Conservation (phyloP, 495 filamentous ascomycete species). For the Lasiosphaeris hirsuta region DNA sequence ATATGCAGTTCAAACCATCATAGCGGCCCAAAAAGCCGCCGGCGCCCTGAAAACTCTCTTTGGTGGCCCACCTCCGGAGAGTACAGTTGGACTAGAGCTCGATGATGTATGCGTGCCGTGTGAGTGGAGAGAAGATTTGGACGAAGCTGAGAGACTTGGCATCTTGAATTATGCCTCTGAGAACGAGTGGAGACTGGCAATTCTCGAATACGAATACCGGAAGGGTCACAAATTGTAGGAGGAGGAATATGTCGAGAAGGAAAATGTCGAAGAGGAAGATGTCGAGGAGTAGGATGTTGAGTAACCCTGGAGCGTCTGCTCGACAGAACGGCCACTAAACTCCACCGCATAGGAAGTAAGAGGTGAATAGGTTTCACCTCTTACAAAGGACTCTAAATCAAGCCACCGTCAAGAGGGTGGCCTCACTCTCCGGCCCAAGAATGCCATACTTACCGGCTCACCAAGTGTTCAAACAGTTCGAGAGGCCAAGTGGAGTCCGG, state of each 20-base stretch:
- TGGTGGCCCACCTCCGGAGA: background rate
- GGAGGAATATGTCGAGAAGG: constrained; percentile 7
- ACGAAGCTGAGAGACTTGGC: background rate
- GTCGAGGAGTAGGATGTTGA: too few species aligned
- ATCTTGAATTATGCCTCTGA: background rate
- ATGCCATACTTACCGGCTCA: too few species aligned
- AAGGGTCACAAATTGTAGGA: background rate
- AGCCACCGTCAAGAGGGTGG: too few species aligned
- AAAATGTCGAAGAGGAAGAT: constrained; percentile 7
- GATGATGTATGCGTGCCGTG: background rate
- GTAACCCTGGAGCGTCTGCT: too few species aligned
- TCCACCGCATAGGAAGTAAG: too few species aligned
- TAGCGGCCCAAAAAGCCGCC: background rate
- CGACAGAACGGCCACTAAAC: too few species aligned
- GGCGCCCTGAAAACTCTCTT: background rate
- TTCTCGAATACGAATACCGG: background rate
- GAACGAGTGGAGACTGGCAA: background rate
- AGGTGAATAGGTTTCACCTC: too few species aligned
- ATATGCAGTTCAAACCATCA: background rate
- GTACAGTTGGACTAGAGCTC: background rate
- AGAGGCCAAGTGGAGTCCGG: too few species aligned
- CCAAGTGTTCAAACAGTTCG: too few species aligned
- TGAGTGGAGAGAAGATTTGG: background rate
- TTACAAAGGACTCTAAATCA: too few species aligned
- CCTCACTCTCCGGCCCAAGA: too few species aligned